Evolutionary conservation across 2,329 filamentous ascomycete genomes (phyloP).

Genomic region (Raffaelea deltoideospora): DNA sequence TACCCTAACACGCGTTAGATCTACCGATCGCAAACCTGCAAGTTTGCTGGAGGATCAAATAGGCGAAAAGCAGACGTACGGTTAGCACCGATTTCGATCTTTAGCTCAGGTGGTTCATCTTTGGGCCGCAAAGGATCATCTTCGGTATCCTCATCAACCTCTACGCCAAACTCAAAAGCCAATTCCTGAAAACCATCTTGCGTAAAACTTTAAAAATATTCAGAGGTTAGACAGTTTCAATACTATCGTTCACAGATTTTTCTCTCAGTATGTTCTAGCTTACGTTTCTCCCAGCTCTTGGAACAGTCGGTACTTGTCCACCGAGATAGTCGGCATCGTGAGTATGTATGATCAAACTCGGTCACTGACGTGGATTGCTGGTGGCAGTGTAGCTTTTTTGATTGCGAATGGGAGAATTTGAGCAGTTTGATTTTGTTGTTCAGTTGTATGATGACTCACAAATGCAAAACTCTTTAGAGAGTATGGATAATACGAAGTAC

Average conservation of each 20-base stretch:
- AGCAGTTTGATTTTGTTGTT: too few species aligned
- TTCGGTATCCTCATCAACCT: conserved; percentile 91
- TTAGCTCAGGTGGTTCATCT: conserved; percentile 81
- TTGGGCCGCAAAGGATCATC: conserved; percentile 54
- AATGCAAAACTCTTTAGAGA: too few species aligned
- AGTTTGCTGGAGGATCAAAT: too few species aligned
- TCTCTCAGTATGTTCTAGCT: too few species aligned
- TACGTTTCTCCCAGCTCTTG: conserved; percentile 82
- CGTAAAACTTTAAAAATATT: conserved; percentile 65
- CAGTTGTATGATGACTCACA: too few species aligned
- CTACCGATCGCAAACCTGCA: too few species aligned
- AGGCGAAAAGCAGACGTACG: conserved; percentile 1
- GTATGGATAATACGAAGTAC: too few species aligned
- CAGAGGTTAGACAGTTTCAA: conserved; percentile 21
- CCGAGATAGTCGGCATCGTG: conserved; percentile 70
- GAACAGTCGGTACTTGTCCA: conserved; percentile 93
- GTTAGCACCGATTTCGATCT: conserved; percentile 97
- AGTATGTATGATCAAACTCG: too few species aligned
- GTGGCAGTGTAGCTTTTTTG: too few species aligned
- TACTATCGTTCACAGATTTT: neutral
- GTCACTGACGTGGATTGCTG: too few species aligned
- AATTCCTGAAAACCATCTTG: conserved; percentile 92
- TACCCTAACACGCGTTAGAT: conserved; percentile 22
- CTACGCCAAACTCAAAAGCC: conserved; percentile 97
- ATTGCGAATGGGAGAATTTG: too few species aligned